A percentile compares a stretch with the other conserved stretches of the same genome.
These are phyloP conservation scores for Lasiosphaeria hispida DNA, from an alignment of 495 filamentous ascomycete species.

Conservation along the genomic window DNA sequence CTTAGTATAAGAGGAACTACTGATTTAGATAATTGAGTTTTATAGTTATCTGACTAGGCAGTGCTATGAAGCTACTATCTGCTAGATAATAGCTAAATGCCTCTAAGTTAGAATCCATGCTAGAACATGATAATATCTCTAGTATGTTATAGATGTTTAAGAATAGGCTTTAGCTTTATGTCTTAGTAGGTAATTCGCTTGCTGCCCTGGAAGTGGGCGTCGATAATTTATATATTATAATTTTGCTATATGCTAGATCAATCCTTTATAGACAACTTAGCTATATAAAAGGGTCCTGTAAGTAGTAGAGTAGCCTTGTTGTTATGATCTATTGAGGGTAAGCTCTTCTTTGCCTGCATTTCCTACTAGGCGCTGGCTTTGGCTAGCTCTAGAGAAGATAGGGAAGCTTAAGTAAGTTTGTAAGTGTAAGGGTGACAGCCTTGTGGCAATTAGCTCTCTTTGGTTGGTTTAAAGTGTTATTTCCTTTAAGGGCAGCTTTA, in stretches of 20 bases:
- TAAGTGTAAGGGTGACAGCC: no score
- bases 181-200: slow-evolving; percentile 45
- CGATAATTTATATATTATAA: slow-evolving; percentile 53
- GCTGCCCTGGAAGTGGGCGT: slow-evolving; percentile 24
- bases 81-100: slow-evolving; percentile 69
- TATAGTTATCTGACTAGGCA: slow-evolving; percentile 65
- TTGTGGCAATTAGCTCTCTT: no score
- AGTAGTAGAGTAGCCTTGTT: slow-evolving; percentile 63
- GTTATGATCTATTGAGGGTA: slow-evolving; percentile 62
- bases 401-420: no score
- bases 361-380: slow-evolving; percentile 19
- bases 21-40: slow-evolving; percentile 72
- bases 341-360: slow-evolving; percentile 55
- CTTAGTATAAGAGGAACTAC: slow-evolving; percentile 70
- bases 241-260: slow-evolving; percentile 59
- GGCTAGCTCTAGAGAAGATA: no score
- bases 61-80: slow-evolving; percentile 58
- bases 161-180: slow-evolving; percentile 60
- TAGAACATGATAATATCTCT: slow-evolving; percentile 58
- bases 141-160: slow-evolving; percentile 63
- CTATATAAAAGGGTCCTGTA: slow-evolving; percentile 58
- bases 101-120: slow-evolving; percentile 69
- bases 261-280: slow-evolving; percentile 67
- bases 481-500: no score
- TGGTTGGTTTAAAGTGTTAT: no score